A percentile compares a stretch with the other conserved stretches of the same genome.
These are phyloP conservation scores for Nelumbo lutea DNA, from an alignment of 164 flowering plant genomes.

Conservation along the genomic window DNA sequence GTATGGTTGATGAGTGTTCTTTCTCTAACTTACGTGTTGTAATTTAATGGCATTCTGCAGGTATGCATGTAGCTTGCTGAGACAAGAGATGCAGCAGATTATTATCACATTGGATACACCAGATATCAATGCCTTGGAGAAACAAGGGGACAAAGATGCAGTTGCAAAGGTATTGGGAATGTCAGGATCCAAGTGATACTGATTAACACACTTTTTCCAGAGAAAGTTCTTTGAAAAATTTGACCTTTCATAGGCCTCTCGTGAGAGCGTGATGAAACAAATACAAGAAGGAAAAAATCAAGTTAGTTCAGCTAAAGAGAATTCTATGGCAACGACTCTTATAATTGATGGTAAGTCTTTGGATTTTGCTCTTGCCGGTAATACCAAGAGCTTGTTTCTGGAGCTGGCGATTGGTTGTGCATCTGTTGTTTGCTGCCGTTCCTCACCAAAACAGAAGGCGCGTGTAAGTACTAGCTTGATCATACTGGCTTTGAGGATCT, in stretches of 20 bases:
- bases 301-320: slow-evolving; percentile 30
- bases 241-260: slow-evolving; percentile 48
- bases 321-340: slow-evolving; percentile 42
- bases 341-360: slow-evolving; percentile 84
- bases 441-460: slow-evolving; percentile 92
- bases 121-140: slow-evolving; percentile 52
- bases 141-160: slow-evolving; percentile 60
- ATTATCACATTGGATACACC: slow-evolving; percentile 62
- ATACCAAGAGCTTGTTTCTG: slow-evolving; percentile 46
- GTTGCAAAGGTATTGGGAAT: slow-evolving; percentile 48
- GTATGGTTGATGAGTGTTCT: slow-evolving; percentile 1
- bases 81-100: slow-evolving; percentile 70
- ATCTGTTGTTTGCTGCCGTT: slow-evolving; percentile 90
- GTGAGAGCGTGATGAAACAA: slow-evolving; percentile 46
- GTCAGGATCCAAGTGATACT: slow-evolving; percentile 3
- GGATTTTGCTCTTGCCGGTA: slow-evolving; percentile 47
- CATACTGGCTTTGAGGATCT: not conserved
- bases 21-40: slow-evolving; percentile 5
- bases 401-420: slow-evolving; percentile 64
- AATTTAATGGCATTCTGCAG: slow-evolving; percentile 33
- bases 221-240: not conserved
- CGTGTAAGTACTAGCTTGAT: slow-evolving; percentile 42
- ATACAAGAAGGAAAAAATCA: slow-evolving; percentile 46
- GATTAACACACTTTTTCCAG: not conserved
- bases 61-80: slow-evolving; percentile 76